These are phyloP conservation scores for Chondrostereum purpureum DNA, from an alignment of 1,284 basidiomycete genomes.

Conservation along the genomic window DNA sequence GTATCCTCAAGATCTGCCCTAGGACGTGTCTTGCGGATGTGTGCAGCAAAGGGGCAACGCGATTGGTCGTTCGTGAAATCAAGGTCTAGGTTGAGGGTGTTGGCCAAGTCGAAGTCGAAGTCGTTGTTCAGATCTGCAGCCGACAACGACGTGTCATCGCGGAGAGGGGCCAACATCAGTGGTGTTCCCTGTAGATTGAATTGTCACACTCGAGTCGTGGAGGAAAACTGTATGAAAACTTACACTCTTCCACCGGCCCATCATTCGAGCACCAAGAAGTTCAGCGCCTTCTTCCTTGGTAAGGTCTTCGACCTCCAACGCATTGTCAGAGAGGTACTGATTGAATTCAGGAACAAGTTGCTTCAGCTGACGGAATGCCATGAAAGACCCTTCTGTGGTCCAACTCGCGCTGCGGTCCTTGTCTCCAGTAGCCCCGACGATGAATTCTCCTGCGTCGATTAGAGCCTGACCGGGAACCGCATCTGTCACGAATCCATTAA, in stretches of 20 bases:
- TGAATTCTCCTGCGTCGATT: slow-evolving; percentile 25
- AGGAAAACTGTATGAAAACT: not conserved
- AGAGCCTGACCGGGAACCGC: slow-evolving; percentile 28
- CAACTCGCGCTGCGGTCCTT: slow-evolving; percentile 16
- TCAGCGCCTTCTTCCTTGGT: slow-evolving; percentile 7
- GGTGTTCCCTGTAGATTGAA: slow-evolving; percentile 31
- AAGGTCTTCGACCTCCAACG: slow-evolving; percentile 1
- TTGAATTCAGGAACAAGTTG: slow-evolving; percentile 26
- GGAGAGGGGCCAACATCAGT: slow-evolving; percentile 25
- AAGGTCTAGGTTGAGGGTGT: slow-evolving; percentile 15
- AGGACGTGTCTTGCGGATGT: slow-evolving; percentile 25
- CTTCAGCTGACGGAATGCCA: slow-evolving; percentile 25
- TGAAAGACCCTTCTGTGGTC: slow-evolving; percentile 25
- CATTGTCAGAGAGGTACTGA: slow-evolving; percentile 20
- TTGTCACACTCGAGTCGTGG: not conserved
- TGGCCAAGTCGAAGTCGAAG: slow-evolving; percentile 23
- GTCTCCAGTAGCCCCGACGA: slow-evolving; percentile 27
- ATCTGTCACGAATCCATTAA: slow-evolving; percentile 23
- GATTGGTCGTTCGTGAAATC: slow-evolving; percentile 20
- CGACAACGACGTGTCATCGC: slow-evolving; percentile 24
- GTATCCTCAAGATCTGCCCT: slow-evolving; percentile 15
- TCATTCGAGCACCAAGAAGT: slow-evolving; percentile 22
- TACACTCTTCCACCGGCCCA: slow-evolving; percentile 28
- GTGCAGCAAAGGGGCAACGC: slow-evolving; percentile 27
- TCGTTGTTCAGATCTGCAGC: slow-evolving; percentile 30